These are phyloP conservation scores for Aspergillus luchuensis DNA, from an alignment of 2,329 filamentous ascomycete genomes.

Conservation along the genomic window DNA sequence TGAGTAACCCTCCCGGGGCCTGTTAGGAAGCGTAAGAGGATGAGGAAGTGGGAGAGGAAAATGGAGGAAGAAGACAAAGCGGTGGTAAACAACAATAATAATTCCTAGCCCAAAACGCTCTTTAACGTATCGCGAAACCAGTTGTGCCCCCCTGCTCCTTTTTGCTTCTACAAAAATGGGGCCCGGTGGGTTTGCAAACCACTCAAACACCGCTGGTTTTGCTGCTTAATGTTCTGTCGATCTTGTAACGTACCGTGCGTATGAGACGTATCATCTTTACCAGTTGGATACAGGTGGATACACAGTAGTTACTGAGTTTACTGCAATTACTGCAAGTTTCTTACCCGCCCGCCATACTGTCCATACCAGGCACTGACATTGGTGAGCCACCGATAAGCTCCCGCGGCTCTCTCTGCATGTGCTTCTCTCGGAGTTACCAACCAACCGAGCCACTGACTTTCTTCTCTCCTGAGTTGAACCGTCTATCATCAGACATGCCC, in stretches of 20 bases:
- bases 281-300: not conserved
- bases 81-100: conserved; percentile 14
- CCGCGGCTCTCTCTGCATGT: conserved; percentile 2
- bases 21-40: conserved; percentile 13
- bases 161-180: conserved; percentile 14
- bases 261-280: conserved; percentile 3
- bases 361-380: too few species aligned
- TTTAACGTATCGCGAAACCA: conserved; percentile 11
- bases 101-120: conserved; percentile 5
- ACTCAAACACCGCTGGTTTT: conserved; percentile 21
- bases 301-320: not conserved
- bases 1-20: conserved; percentile 3
- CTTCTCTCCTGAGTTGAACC: not conserved
- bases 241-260: not conserved
- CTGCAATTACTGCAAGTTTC: too few species aligned
- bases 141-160: conserved; percentile 26
- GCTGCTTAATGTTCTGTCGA: not conserved
- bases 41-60: conserved; percentile 11
- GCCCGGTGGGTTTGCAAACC: conserved; percentile 23
- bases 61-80: conserved; percentile 20
- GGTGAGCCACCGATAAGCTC: not conserved
- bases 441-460: not conserved
- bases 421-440: not conserved
- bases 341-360: too few species aligned
- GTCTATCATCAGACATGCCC: conserved; percentile 17